Evolutionary conservation across 2,329 filamentous ascomycete genomes (phyloP), one percentile per base, ranked within the genome.

Genomic region (Curvularia hawaiiensis): DNA sequence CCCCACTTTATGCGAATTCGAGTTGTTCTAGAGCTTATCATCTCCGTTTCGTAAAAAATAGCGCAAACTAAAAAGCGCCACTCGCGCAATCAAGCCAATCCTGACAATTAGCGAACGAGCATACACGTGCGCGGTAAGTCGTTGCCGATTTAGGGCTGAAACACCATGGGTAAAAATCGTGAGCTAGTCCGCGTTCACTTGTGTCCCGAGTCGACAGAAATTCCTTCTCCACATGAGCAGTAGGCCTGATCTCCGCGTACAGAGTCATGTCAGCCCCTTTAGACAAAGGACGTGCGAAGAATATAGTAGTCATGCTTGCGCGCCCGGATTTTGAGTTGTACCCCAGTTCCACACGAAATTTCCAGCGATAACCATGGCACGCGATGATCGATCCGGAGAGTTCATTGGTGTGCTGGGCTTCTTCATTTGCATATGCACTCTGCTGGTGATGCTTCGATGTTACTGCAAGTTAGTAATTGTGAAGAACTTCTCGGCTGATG

Each of bases 401-500:
- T 64, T 62, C 43, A 62, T 56, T 14, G 58, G 57, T 39, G 60
- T 64, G 12, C 44, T 64, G 35, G 60, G 54, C 28, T 64, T 64
- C 51, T 64, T 64, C 55, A 60, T 64, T 28, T 48, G 50, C 43
- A 35, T 61, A 16, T 60, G 54, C 38, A 64, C 60, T 14, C 16
- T 64, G 20, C 43, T 62, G 16, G 62, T 64, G 22, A 40, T 58
- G 35, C 62, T 64, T 45, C 60, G 62, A 46, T 59, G 54, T 39
- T 64, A 64, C 38, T 60, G 57, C 62, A 64, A 64, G 45, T 11
- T 64, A 14, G 46, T 64, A 20, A 41, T 64, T 31, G 62, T 64
- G 38, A 64, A 64, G 55, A 59, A 56, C 31, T 60, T 64, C 48
- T 44, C 57, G 12, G 60, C 57, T 40, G 62, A 64, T 56, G 60